These are phyloP conservation scores for Amylocarpus encephaloides DNA, from an alignment of 2,329 filamentous ascomycete species.

Conservation along the genomic window DNA sequence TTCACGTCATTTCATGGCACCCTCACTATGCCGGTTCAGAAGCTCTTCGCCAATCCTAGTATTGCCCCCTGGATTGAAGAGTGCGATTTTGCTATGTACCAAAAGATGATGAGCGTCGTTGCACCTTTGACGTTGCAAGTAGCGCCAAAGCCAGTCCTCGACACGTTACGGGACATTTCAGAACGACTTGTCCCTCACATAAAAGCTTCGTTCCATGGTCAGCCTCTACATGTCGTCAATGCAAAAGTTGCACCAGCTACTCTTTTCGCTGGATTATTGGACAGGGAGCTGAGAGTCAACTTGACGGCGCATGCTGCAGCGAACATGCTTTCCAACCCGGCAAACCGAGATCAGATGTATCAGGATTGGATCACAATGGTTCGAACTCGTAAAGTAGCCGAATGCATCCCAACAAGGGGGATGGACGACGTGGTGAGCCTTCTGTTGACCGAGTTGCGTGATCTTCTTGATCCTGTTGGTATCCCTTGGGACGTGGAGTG, in stretches of 20 bases:
- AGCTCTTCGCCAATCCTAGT: slow-evolving; percentile 74
- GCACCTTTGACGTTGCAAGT: slow-evolving; percentile 86
- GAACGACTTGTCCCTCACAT: slow-evolving; percentile 76
- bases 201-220: slow-evolving; percentile 74
- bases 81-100: slow-evolving; percentile 92
- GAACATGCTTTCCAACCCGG: slow-evolving; percentile 82
- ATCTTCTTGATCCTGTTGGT: slow-evolving; percentile 62
- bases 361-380: slow-evolving; percentile 74
- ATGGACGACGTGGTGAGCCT: slow-evolving; percentile 62
- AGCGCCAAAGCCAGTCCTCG: slow-evolving; percentile 78
- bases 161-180: slow-evolving; percentile 81
- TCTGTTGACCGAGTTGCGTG: slow-evolving; percentile 60
- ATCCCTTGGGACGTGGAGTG: slow-evolving; percentile 60
- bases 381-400: slow-evolving; percentile 54
- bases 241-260: slow-evolving; percentile 86
- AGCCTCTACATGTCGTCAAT: slow-evolving; percentile 76
- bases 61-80: slow-evolving; percentile 91
- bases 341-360: slow-evolving; percentile 93
- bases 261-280: slow-evolving; percentile 78
- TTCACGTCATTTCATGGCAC: slow-evolving; percentile 95
- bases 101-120: slow-evolving; percentile 92
- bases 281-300: slow-evolving; percentile 85
- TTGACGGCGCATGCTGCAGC: slow-evolving; percentile 89
- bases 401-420: slow-evolving; percentile 54
- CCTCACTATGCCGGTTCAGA: slow-evolving; percentile 92